Percentiles rank a stretch among this genome's conserved stretches.
These are phyloP conservation scores for Mycena albidolilacea DNA, from an alignment of 768 basidiomycete species.

Conservation along the genomic window DNA sequence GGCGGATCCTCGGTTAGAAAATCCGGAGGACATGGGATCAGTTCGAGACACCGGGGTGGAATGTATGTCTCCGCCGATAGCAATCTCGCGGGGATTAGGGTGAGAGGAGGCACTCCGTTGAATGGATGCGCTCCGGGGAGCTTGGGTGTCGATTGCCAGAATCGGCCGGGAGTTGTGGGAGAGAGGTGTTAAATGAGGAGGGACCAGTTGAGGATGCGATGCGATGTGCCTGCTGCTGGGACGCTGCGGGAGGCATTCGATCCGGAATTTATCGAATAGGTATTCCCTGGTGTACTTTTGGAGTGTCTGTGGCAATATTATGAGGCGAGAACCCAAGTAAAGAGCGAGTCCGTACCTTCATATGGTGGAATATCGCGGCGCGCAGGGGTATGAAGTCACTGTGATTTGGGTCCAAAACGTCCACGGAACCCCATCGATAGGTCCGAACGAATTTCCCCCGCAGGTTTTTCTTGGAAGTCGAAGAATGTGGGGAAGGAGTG, in stretches of 20 bases:
- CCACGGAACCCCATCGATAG: slow-evolving; percentile 89
- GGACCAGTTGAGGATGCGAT: slow-evolving; percentile 53
- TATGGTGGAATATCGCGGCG: slow-evolving; percentile 87
- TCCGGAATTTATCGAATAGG: slow-evolving; percentile 83
- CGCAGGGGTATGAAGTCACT: slow-evolving; percentile 87
- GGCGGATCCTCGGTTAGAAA: slow-evolving; percentile 50
- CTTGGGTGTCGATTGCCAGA: slow-evolving; percentile 72
- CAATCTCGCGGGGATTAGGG: slow-evolving; percentile 62
- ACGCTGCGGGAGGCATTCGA: slow-evolving; percentile 68
- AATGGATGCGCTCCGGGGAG: slow-evolving; percentile 60
- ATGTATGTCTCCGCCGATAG: slow-evolving; percentile 61
- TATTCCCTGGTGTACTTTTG: slow-evolving; percentile 90
- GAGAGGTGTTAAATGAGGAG: slow-evolving; percentile 62
- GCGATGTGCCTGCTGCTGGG: slow-evolving; percentile 62
- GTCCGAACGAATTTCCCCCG: slow-evolving; percentile 77
- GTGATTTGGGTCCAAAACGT: slow-evolving; percentile 84
- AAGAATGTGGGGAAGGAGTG: slow-evolving; percentile 68
- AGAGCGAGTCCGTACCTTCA: slow-evolving; percentile 74
- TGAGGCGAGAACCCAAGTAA: slow-evolving; percentile 34
- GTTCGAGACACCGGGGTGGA: slow-evolving; percentile 59
- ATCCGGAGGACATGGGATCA: slow-evolving; percentile 56
- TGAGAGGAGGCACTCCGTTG: slow-evolving; percentile 63
- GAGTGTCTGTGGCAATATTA: slow-evolving; percentile 69
- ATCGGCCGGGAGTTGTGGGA: slow-evolving; percentile 68
- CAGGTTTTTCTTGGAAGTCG: slow-evolving; percentile 60